These are phyloP conservation scores for Biscogniauxia sp. DNA, from an alignment of 2,329 filamentous ascomycete species.

Conservation along the genomic window DNA sequence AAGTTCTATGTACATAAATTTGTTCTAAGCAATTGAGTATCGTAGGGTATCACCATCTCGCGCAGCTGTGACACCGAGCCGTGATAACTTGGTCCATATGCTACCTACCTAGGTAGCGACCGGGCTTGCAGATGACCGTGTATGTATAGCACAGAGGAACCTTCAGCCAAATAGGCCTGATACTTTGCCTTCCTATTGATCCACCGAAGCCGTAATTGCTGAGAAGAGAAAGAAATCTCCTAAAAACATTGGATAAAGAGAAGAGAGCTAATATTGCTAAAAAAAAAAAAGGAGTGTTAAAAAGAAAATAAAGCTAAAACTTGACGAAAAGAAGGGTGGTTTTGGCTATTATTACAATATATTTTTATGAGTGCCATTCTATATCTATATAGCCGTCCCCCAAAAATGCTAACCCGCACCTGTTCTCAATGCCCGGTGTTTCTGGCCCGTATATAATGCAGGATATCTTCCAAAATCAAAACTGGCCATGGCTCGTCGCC, in stretches of 20 bases:
- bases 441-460: slow-evolving; percentile 1
- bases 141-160: too few species aligned
- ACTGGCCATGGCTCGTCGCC: neutral
- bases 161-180: too few species aligned
- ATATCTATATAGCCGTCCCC: neutral
- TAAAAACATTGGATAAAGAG: neutral
- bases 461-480: slow-evolving; percentile 1
- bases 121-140: too few species aligned
- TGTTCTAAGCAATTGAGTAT: too few species aligned
- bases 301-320: neutral
- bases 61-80: too few species aligned
- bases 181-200: too few species aligned
- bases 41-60: too few species aligned
- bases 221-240: neutral
- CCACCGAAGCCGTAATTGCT: neutral
- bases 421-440: neutral
- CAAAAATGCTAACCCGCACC: neutral
- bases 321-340: neutral
- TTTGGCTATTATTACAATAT: slow-evolving; percentile 3
- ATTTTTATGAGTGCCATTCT: neutral
- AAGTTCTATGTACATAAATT: too few species aligned
- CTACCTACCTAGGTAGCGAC: too few species aligned
- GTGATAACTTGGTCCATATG: too few species aligned
- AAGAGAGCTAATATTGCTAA: neutral
- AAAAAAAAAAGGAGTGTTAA: neutral